Evolutionary conservation across 192 early-diverging fungal species (phyloP), one percentile per base, ranked within the genome.

Genomic region (Lobosporangium transversale): DNA sequence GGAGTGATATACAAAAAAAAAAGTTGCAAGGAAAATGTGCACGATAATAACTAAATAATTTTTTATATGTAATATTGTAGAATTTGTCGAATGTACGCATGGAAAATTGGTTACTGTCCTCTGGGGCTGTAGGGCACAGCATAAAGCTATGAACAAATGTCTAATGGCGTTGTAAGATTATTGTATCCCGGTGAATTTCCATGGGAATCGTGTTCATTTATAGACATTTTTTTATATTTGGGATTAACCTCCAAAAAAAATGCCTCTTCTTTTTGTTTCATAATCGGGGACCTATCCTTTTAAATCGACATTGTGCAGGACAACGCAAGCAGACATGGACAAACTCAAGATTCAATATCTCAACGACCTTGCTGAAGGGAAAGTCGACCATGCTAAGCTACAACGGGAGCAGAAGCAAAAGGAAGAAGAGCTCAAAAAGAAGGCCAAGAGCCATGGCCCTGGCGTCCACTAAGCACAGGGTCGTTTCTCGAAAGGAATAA

Each of bases 51-150:
- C 37, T 40, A 54, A 7, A 40, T 40, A 14, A 7, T 40, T 7
- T 10, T 14, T 40, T 40, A 10, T 10, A 7, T 40, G 51, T 40
- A 30, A 37, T 48, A 9, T n/a, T 23, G 15, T 79, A 86, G 85
- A 86, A 31, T 86, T 86, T 21, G 85, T 86, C 20, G 62, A 81
- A 37, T 86, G 85, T 37, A 86, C 82, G 62, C 79, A 84, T 37
- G 85, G 83, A 50, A 81, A 86, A 55, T 58, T 80, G 44, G 67
- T 86, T 20, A 82, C 80, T 7, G 85, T 86, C 18, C 74, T 82
- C 30, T 84, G 82, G 79, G 78, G 67, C 9, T 86, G 85, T 53
- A 70, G 85, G 29, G 54, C 45, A 48, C 81, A 84, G 53, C 68
- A 80, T 17, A 83, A 81, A 48, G 79, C 66, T 12, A 84, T 86